Conservation (phyloP, 805 yeast genomes). For the Debaryomyces tyrocola region DNA sequence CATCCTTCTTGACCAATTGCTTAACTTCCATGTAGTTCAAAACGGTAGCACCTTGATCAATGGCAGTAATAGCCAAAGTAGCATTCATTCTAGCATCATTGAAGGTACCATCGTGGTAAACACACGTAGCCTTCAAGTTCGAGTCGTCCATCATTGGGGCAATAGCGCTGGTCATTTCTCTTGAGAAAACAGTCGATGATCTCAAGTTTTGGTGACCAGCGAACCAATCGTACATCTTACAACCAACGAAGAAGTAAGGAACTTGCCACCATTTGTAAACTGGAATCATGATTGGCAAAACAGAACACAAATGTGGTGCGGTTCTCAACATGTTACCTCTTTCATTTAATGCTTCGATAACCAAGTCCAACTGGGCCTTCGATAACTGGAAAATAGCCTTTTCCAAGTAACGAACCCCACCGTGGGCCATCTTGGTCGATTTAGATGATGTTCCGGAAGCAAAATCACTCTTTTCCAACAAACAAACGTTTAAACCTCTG, state of each 20-base stretch:
- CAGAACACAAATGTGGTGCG: slow-evolving; percentile 86
- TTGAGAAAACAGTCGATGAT: slow-evolving; percentile 69
- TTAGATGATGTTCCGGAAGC: slow-evolving; percentile 93
- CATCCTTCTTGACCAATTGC: slow-evolving; percentile 64
- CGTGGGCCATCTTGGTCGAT: slow-evolving; percentile 95
- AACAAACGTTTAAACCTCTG: slow-evolving; percentile 85
- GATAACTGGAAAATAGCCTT: slow-evolving; percentile 92
- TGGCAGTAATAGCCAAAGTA: slow-evolving; percentile 81
- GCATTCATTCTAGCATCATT: slow-evolving; percentile 91
- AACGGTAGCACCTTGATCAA: slow-evolving; percentile 84
- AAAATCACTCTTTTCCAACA: slow-evolving; percentile 85
- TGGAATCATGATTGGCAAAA: slow-evolving; percentile 94
- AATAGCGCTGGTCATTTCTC: slow-evolving; percentile 62
- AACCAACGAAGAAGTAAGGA: slow-evolving; percentile 90
- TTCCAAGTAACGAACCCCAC: slow-evolving; percentile 94
- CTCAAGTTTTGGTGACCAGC: slow-evolving; percentile 88
- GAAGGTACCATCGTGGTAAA: slow-evolving; percentile 93
- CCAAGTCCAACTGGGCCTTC: slow-evolving; percentile 84
- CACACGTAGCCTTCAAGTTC: slow-evolving; percentile 83
- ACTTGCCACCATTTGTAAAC: slow-evolving; percentile 94
- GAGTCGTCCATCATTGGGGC: slow-evolving; percentile 85
- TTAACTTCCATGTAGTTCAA: slow-evolving; percentile 83
- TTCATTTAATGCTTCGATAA: slow-evolving; percentile 85
- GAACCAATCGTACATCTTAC: slow-evolving; percentile 86
- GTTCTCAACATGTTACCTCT: slow-evolving; percentile 82